A percentile compares a stretch with the other conserved stretches of the same genome.
These are phyloP conservation scores for Populus davidiana DNA, from an alignment of 345 rosid species.

Conservation along the genomic window DNA sequence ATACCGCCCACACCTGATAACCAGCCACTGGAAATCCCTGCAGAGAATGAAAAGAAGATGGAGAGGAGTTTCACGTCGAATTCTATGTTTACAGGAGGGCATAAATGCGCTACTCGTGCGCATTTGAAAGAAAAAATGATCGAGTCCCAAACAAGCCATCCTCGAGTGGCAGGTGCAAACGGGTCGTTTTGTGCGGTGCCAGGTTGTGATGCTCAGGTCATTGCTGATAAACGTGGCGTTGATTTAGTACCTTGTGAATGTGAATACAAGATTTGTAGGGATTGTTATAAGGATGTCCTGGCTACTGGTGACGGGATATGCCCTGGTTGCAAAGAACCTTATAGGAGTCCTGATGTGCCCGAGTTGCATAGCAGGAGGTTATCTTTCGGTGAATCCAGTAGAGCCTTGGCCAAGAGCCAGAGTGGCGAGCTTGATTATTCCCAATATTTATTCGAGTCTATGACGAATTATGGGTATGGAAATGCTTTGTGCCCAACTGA, in stretches of 20 bases:
- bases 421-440: slow-evolving; percentile 40
- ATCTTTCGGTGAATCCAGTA: slow-evolving; percentile 26
- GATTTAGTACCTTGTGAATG: slow-evolving; percentile 45
- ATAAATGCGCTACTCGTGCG: slow-evolving; percentile 35
- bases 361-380: slow-evolving; percentile 27
- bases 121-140: slow-evolving; percentile 36
- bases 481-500: slow-evolving; percentile 49
- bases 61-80: slow-evolving; percentile 20
- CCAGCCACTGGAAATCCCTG: slow-evolving; percentile 27
- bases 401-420: slow-evolving; percentile 13
- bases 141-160: slow-evolving; percentile 26
- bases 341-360: slow-evolving; percentile 26
- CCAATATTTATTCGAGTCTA: slow-evolving; percentile 39
- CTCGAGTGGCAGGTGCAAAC: slow-evolving; percentile 23
- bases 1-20: slow-evolving; percentile 72
- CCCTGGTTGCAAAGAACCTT: slow-evolving; percentile 52
- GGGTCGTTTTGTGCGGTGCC: slow-evolving; percentile 36
- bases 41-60: neutral
- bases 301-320: slow-evolving; percentile 38
- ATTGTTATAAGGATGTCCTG: slow-evolving; percentile 38
- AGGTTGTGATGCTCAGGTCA: slow-evolving; percentile 40
- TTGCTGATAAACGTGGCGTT: slow-evolving; percentile 30
- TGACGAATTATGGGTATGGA: slow-evolving; percentile 49
- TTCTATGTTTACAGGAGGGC: slow-evolving; percentile 48
- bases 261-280: slow-evolving; percentile 46